Conservation (phyloP, 805 yeast genomes). For the Ogataea nitratoaversa region DNA sequence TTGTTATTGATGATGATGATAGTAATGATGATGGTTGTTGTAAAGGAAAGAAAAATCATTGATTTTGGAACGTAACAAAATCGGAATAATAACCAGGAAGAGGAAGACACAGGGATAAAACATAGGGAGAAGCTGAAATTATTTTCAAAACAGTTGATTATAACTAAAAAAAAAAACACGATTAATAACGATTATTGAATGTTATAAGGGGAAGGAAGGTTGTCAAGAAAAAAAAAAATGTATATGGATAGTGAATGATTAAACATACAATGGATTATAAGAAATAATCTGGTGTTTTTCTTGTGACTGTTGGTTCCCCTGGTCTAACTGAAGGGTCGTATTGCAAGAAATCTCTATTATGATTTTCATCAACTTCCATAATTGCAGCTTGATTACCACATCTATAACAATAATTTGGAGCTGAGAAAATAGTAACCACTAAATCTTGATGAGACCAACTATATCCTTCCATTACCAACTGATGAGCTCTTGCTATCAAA, state of each 20-base stretch:
- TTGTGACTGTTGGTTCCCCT: slow-evolving; percentile 94
- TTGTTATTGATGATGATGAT: too few species aligned
- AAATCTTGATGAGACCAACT: slow-evolving; percentile 92
- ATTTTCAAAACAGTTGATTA: too few species aligned
- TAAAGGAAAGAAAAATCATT: too few species aligned
- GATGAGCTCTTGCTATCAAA: slow-evolving; percentile 92
- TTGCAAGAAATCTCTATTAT: slow-evolving; percentile 86
- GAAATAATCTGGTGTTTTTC: slow-evolving; percentile 97
- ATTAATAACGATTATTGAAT: too few species aligned
- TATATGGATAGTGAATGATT: neutral
- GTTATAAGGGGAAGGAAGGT: neutral
- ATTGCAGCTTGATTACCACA: slow-evolving; percentile 98
- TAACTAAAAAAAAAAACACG: neutral
- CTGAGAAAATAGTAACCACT: slow-evolving; percentile 90
- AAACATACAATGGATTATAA: slow-evolving; percentile 39
- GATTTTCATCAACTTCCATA: slow-evolving; percentile 95
- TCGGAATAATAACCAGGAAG: neutral
- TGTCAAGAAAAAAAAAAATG: neutral
- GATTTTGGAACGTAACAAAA: neutral
- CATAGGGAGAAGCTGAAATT: too few species aligned
- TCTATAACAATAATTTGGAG: slow-evolving; percentile 95
- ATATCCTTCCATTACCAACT: slow-evolving; percentile 96
- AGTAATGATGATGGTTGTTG: too few species aligned
- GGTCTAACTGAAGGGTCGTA: slow-evolving; percentile 97
- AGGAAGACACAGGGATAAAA: neutral